phyloP scores from a whole-genome alignment of 73 alveolate genomes.

The Paramecium caudatum region DNA sequence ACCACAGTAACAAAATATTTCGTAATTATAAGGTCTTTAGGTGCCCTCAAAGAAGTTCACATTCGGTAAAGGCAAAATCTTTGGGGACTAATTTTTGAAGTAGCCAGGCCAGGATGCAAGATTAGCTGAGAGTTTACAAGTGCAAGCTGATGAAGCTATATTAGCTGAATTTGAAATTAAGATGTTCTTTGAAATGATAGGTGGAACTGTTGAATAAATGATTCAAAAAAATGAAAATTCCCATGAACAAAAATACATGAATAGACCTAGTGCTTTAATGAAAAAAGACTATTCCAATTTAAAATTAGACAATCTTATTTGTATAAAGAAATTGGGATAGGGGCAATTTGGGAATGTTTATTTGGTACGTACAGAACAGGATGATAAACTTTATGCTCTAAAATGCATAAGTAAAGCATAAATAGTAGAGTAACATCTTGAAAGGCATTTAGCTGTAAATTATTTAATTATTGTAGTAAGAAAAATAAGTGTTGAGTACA shows the following conservation, averaged over 20 bases:
- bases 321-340: constrained; percentile 76
- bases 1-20: constrained; percentile 28
- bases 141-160: not conserved
- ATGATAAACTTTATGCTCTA: constrained; percentile 77
- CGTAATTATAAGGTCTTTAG: constrained; percentile 22
- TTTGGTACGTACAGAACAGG: constrained; percentile 63
- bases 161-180: constrained; percentile 58
- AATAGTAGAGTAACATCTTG: constrained; percentile 74
- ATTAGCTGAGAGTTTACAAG: not conserved
- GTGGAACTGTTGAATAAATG: constrained; percentile 68
- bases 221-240: constrained; percentile 67
- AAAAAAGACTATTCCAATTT: constrained; percentile 71
- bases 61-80: constrained; percentile 23
- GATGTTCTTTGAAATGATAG: constrained; percentile 36
- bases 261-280: constrained; percentile 39
- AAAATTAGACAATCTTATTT: constrained; percentile 73
- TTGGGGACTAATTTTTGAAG: constrained; percentile 38
- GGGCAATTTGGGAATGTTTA: constrained; percentile 83
- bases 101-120: not conserved
- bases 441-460: constrained; percentile 70
- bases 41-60: not conserved
- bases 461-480: constrained; percentile 43
- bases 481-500: constrained; percentile 75
- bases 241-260: constrained; percentile 69
- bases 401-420: constrained; percentile 78